Base-by-base conservation (phyloP, 108 stramenopile genomes). In the Bacterosira constricta region DNA sequence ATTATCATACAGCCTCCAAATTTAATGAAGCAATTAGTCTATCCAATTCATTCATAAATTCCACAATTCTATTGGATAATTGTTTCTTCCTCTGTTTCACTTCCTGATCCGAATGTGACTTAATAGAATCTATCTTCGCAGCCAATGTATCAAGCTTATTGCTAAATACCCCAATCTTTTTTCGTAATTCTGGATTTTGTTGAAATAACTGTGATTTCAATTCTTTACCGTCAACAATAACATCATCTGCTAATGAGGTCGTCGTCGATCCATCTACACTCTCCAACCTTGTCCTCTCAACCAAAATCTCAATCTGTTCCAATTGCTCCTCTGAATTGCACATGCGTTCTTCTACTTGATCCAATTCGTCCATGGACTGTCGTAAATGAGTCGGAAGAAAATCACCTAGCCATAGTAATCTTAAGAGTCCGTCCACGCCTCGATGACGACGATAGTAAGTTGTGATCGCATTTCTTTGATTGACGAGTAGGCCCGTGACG, bases 351-450 rank as follows among this genome's bases (percentile, higher is more conserved):
- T 84, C 75, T 6, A 83, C 66, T 5, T 75, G 66, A 32, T 77
- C 69, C 9, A 89, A 53, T 18, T 67, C 53, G 47, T 86, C 71
- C 69, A 86, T 53, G 6, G 61, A 55, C 26, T 63, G 57, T 30
- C 80, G 82, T 21, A 89, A 58, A 4, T 73, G 29, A 3, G 77
- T 75, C 37, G 85, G 73, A 20, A 79, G 78, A 34, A 59, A 32
- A 47, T 79, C 78, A 11, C 78, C 78, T 37, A 72, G 35, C 78
- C 78, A 79, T 20, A 67, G 45, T 13, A 45, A 68, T 31, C 65
- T 57, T 9, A 66, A 8, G 21, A 71, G 8, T n/a, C 78, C 78
- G 31, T 34, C n/a, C 18, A 79, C 67, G 30, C 78, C 78, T 39
- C 78, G 67, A 52, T 53, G 53, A 20, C 47, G 29, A 25, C 32